Base-by-base conservation (phyloP, 2,329 filamentous ascomycete species). In the Teratosphaeria nubilosa region DNA sequence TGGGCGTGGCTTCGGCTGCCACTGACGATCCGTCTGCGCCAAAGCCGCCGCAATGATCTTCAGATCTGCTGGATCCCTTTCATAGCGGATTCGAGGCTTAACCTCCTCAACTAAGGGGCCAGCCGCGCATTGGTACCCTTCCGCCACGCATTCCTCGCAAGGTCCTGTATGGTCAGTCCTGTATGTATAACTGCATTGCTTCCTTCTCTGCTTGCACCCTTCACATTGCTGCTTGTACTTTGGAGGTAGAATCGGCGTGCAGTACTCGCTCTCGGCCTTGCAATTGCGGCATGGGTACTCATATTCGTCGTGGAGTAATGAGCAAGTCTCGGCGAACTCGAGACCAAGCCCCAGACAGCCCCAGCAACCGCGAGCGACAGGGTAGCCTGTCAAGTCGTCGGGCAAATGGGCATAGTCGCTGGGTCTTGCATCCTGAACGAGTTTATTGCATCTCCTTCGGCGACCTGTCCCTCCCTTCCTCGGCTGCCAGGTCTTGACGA, bases 281-380 rank as follows among this genome's bases (percentile, higher is more conserved):
- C 75, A 77, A 14, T 61, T 61, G 10, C 64, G 48, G 61, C 75
- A 77, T 3, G 74, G 75, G 62, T 74, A 76, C 1, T 59, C 55
- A 3, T 61, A 59, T 14, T 69, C 69, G 55, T 72, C 63, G 3
- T 71, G 62, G 13, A 74, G 54, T 3, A 77, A 64, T 0, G 70
- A 69, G 58, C 75, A 76, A 5, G 63, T 55, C 20, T 48, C 41
- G 16, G 41, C 41, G n/a, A 48, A 48, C 5, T 20, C 41, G 13
- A 68, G 32, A 2, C 65, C 56, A 4, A 70, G 54, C 1, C 65
- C 58, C 14, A 64, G 62, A 54, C 74, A 75, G 11, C 59, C 61
- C 53, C 63, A 59, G 62, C 73, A 75, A 1, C 67, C 69, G 32
- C 68, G 63, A 16, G 63, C 61, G 2, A 58, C 62, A 9, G 70